Conservation (phyloP, 2,329 filamentous ascomycete genomes). For the Botryotinia narcissicola region DNA sequence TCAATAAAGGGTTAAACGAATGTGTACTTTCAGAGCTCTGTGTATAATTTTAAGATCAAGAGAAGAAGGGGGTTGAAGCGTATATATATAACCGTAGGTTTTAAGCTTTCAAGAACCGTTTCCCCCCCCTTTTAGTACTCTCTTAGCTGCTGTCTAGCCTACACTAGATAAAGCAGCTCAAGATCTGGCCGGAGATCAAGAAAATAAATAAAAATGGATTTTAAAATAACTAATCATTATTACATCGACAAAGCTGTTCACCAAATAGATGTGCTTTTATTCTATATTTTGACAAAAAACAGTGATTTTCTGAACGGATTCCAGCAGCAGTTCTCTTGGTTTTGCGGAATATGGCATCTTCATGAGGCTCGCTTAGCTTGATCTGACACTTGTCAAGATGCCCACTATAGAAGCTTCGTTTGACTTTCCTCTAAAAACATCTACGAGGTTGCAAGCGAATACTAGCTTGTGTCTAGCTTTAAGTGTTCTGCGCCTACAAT, state of each 20-base stretch:
- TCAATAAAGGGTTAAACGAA: background rate
- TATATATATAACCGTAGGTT: background rate
- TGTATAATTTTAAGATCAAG: background rate
- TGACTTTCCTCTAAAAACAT: background rate
- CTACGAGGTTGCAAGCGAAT: no score
- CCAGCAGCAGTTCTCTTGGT: fast-evolving
- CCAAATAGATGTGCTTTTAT: no score
- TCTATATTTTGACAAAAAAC: fast-evolving
- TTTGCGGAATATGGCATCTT: background rate
- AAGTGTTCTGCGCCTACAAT: no score
- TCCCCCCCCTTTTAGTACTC: background rate
- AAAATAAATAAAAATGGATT: background rate
- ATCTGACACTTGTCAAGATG: background rate
- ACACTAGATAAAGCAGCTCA: background rate
- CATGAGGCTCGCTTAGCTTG: background rate
- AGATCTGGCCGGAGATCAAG: background rate
- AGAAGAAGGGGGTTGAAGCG: background rate
- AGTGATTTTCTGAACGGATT: no score
- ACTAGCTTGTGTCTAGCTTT: no score
- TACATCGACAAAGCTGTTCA: fast-evolving
- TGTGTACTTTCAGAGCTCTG: background rate
- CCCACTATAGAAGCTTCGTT: background rate
- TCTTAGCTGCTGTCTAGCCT: background rate
- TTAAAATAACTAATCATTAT: background rate
- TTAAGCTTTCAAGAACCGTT: background rate